These are phyloP conservation scores for Cyclotella choctawhatcheeana DNA, from an alignment of 108 stramenopile species.

Conservation along the genomic window DNA sequence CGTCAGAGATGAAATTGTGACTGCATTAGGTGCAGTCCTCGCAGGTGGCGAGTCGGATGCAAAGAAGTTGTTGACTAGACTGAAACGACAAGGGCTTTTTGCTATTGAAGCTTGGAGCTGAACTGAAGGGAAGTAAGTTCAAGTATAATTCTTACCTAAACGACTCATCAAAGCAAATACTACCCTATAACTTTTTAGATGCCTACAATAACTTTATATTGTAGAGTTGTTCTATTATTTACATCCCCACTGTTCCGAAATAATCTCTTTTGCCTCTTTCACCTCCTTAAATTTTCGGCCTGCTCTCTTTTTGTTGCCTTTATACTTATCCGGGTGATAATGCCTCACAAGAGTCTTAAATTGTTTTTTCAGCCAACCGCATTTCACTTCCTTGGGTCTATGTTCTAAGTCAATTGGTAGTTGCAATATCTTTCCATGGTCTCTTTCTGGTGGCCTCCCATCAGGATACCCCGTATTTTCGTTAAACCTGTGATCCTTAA, in stretches of 20 bases:
- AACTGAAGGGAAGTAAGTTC: conserved; percentile 7
- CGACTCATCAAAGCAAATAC: too few species aligned
- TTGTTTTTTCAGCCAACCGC: conserved; percentile 65
- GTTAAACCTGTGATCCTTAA: conserved; percentile 56
- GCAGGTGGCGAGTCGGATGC: conserved; percentile 54
- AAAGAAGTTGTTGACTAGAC: conserved; percentile 41
- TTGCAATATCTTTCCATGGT: conserved; percentile 64
- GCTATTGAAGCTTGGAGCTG: conserved; percentile 84
- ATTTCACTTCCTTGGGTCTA: conserved; percentile 47
- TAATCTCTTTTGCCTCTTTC: conserved; percentile 64
- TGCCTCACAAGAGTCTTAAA: conserved; percentile 60
- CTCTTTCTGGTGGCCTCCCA: conserved; percentile 61
- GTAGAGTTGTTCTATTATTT: conserved; percentile 2
- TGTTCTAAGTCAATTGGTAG: conserved; percentile 62
- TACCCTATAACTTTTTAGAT: neutral
- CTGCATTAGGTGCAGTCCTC: conserved; percentile 45
- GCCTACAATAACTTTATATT: neutral
- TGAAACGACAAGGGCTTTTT: conserved; percentile 58
- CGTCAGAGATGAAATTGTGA: conserved; percentile 79
- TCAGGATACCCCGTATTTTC: conserved; percentile 62
- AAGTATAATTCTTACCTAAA: too few species aligned
- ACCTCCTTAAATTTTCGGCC: conserved; percentile 63
- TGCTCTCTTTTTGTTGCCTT: conserved; percentile 60
- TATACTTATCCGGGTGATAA: conserved; percentile 66
- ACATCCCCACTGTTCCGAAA: conserved; percentile 52